These are phyloP conservation scores for Macrocystidia cucumis DNA, from an alignment of 1,284 basidiomycete genomes.

Conservation along the genomic window DNA sequence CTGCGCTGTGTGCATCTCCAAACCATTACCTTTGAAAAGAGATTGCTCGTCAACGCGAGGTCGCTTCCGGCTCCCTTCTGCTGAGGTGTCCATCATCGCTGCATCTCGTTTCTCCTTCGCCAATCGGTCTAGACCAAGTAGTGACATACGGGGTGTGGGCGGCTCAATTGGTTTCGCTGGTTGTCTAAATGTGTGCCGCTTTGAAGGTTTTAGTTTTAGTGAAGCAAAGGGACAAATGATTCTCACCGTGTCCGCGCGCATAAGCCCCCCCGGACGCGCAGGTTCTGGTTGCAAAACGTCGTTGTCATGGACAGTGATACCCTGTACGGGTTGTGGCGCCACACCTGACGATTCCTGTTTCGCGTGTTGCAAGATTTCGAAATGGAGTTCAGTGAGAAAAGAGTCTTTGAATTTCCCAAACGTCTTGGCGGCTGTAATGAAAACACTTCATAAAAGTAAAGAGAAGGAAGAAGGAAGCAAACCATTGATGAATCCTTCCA, in stretches of 20 bases:
- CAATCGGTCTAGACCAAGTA: slow-evolving; percentile 81
- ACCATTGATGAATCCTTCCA: slow-evolving; percentile 60
- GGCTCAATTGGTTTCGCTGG: slow-evolving; percentile 68
- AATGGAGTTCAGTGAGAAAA: slow-evolving; percentile 39
- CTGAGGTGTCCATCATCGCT: slow-evolving; percentile 28
- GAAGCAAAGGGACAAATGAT: slow-evolving; percentile 9
- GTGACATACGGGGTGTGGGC: slow-evolving; percentile 63
- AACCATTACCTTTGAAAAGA: slow-evolving; percentile 78
- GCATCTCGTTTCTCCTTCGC: slow-evolving; percentile 80
- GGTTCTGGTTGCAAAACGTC: slow-evolving; percentile 81
- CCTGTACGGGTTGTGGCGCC: slow-evolving; percentile 50
- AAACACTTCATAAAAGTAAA: slow-evolving; percentile 10
- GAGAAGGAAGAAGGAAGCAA: slow-evolving; percentile 8
- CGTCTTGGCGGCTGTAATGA: slow-evolving; percentile 58
- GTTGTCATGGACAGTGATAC: slow-evolving; percentile 73
- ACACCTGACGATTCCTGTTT: slow-evolving; percentile 55
- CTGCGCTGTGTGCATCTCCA: background rate
- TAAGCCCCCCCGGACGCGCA: slow-evolving; percentile 67
- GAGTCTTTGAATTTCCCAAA: slow-evolving; percentile 82
- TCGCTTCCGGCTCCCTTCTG: slow-evolving; percentile 56
- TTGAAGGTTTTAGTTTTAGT: background rate
- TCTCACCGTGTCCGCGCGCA: slow-evolving; percentile 59
- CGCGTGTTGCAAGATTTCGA: slow-evolving; percentile 52
- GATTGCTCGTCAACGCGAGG: slow-evolving; percentile 50
- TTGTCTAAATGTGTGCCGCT: slow-evolving; percentile 74